A percentile compares a stretch with the other conserved stretches of the same genome.
Conservation (phyloP, 768 basidiomycete genomes). For the Suillus lakei region DNA sequence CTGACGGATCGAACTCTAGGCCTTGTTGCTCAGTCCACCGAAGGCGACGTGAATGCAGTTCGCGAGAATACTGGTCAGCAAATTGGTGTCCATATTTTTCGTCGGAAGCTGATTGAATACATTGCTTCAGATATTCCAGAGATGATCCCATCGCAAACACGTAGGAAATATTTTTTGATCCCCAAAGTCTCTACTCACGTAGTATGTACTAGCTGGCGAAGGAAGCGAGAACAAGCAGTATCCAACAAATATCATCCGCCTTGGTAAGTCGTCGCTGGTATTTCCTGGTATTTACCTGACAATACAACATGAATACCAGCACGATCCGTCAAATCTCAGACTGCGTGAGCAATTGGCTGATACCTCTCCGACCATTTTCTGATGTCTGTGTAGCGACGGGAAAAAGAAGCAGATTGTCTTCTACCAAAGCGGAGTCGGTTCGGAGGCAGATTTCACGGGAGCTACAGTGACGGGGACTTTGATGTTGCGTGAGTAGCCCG, state of each 20-base stretch:
- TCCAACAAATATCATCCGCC: slow-evolving; percentile 14
- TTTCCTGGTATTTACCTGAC: background rate
- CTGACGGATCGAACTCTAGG: background rate
- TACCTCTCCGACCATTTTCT: background rate
- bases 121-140: too few relatives aligned
- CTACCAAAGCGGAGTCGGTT: slow-evolving; percentile 30
- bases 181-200: background rate
- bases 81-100: background rate
- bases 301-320: background rate
- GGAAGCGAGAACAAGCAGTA: background rate
- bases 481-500: slow-evolving; percentile 4
- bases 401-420: slow-evolving; percentile 23
- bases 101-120: background rate
- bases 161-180: background rate
- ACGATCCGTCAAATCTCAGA: slow-evolving; percentile 8
- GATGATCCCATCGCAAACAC: too few relatives aligned
- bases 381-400: background rate
- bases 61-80: background rate
- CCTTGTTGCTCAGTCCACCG: background rate
- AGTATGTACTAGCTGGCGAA: background rate
- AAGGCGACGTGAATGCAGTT: background rate
- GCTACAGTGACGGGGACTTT: slow-evolving; percentile 13
- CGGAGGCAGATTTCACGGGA: slow-evolving; percentile 21
- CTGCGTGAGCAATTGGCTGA: background rate
- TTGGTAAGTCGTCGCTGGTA: slow-evolving; percentile 9